Base-by-base conservation (phyloP, 2,329 filamentous ascomycete genomes). In the Xylariomycetidae sp. region DNA sequence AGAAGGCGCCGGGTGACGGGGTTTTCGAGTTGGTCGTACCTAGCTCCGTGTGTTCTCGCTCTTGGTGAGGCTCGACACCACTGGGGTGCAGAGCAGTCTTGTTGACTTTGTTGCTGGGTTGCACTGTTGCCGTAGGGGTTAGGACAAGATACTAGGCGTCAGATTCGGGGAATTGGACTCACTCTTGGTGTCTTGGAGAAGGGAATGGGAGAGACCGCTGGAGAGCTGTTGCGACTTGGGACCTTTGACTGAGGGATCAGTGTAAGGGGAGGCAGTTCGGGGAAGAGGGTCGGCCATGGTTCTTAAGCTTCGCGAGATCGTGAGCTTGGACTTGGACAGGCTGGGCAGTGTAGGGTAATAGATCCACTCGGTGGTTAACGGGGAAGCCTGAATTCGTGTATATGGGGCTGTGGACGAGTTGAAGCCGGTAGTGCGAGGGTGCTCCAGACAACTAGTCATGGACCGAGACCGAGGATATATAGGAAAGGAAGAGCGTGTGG, bases 31-130 rank as follows among this genome's bases (percentile, higher is more conserved):
- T 28, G 28, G 19, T 40, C 65, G 46, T 70, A 72, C 67, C 88
- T 47, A 98, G 81, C 64, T 97, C 92, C 28, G 92, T 97, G 78
- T 96, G 90, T 62, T 94, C 85, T 56, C 75, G 74, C 37, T 58
- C 54, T 15, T 45, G 41, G 58, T 81, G 73, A 46, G 89, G 87
- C 87, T 85, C 74, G 50, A 96, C 84, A 81, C 89, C 89, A 62
- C 80, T 72, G 44, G 89, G 89, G 77, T 95, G 88, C 52, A 95
- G 82, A 55, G 79, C 79, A 55, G 89, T 96, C 73, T 89, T 90
- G 80, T 96, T 95, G 58, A 96, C 76, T 49, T 58, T 58, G 59
- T 69, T 74, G 54, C 63, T 72, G 56, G 61, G 53, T 61, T 73
- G 63, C 72, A 78, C 71, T 75, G 34, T 27, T 11, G 30, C 22